A percentile compares a stretch with the other conserved stretches of the same genome.
Conservation (phyloP, 176 grass and related monocot genomes). For the Triticum timopheevii region DNA sequence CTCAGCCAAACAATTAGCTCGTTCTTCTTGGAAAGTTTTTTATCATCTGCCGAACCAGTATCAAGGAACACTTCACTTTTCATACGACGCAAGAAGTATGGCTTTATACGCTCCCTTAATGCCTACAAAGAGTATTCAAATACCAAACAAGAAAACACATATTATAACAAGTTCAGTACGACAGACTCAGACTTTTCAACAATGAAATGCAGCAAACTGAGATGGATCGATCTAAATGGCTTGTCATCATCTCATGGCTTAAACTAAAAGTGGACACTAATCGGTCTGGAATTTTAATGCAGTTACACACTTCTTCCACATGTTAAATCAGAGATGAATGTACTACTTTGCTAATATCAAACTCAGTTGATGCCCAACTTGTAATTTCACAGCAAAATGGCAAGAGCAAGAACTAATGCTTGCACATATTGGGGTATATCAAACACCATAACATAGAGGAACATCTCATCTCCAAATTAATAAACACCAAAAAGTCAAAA, state of each 20-base stretch:
- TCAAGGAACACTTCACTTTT: constrained; percentile 80
- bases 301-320: background rate
- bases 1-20: constrained; percentile 95
- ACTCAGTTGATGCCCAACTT: background rate
- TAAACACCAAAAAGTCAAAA: background rate
- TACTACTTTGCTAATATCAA: background rate
- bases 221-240: background rate
- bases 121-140: constrained; percentile 39
- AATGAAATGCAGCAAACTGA: constrained; percentile 8
- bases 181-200: background rate
- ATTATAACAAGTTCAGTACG: constrained; percentile 27
- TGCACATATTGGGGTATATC: background rate
- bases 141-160: constrained; percentile 19
- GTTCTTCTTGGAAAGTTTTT: constrained; percentile 62
- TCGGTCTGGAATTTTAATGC: background rate
- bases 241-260: background rate
- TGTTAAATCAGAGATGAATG: background rate
- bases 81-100: constrained; percentile 80
- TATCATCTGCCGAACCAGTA: constrained; percentile 36
- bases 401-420: background rate
- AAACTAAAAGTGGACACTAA: background rate
- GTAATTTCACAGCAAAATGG: background rate
- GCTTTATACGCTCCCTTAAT: constrained; percentile 86
- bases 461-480: background rate
- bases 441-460: background rate